These are phyloP conservation scores for Mortierella sp. DNA, from an alignment of 371 early-diverging fungal genomes.

Conservation along the genomic window DNA sequence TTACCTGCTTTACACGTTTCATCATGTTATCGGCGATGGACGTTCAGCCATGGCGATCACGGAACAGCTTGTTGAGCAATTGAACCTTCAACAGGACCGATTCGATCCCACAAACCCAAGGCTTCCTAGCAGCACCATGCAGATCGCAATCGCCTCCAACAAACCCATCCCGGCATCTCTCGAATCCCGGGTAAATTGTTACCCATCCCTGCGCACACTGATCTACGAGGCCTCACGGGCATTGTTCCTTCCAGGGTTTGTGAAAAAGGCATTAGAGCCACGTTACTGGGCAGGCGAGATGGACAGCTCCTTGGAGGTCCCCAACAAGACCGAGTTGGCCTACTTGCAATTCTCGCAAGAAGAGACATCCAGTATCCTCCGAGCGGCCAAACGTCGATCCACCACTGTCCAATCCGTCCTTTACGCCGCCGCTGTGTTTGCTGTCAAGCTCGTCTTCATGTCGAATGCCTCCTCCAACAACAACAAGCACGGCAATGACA, in stretches of 20 bases:
- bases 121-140: too few relatives aligned
- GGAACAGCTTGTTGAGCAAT: slow-evolving; percentile 23
- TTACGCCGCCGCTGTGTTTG: slow-evolving; percentile 32
- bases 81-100: slow-evolving; percentile 12
- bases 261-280: slow-evolving; percentile 30
- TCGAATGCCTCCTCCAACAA: not conserved
- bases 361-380: slow-evolving; percentile 18
- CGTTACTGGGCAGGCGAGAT: slow-evolving; percentile 48
- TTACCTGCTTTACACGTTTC: slow-evolving; percentile 28
- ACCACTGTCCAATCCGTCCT: slow-evolving; percentile 44
- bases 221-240: slow-evolving; percentile 19
- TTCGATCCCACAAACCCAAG: too few relatives aligned
- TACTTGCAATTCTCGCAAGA: slow-evolving; percentile 13
- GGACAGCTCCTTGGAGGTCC: slow-evolving; percentile 24
- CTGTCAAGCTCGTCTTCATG: slow-evolving; percentile 25
- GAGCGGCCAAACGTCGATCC: slow-evolving; percentile 12
- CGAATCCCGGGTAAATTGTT: slow-evolving; percentile 33
- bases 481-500: not conserved
- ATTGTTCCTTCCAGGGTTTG: slow-evolving; percentile 25
- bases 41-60: slow-evolving; percentile 33
- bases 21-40: slow-evolving; percentile 45
- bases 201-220: slow-evolving; percentile 28
- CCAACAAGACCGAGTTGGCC: slow-evolving; percentile 31
- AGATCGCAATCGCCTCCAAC: slow-evolving; percentile 4
- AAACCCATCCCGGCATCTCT: slow-evolving; percentile 26